Evolutionary conservation across 306 rosid species (phyloP), one percentile per base, ranked within the genome.

Genomic region (Pueraria montana): DNA sequence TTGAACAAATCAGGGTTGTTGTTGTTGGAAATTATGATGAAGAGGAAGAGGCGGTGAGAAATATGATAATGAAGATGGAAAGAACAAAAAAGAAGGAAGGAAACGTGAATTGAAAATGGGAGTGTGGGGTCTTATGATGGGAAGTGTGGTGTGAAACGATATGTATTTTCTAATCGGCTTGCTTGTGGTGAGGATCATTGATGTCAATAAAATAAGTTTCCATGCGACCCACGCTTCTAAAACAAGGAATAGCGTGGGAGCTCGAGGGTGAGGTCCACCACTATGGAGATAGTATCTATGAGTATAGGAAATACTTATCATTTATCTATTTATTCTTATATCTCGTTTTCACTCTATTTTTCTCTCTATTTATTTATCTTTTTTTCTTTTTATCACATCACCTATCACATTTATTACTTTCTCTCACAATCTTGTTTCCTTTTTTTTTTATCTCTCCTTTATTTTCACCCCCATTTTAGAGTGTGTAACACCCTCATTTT

Each of bases 221-320:
- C 83, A 83, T 50, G 83, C 74, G 78, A 69, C 1, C 65, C 86
- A 68, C 82, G 86, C 86, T 11, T 53, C 23, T 40, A 66, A 11
- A 52, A 66, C 40, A 8, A 42, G 4, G 8, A 20, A 4, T 46
- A 59, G 27, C 1, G 65, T 23, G 34, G 53, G 50, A 45, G 6
- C 4, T 48, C 53, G 43, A 38, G 43, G 43, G 2, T 38, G 1
- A 38, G n/a, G 53, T 48, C 58, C 56, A 50, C 48, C 48, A 10
- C 13, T 10, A 11, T 4, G 40, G 0, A 34, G 4, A 34, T 5
- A 4, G 5, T 34, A 34, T 0, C 8, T 30, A 30, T 3, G 34
- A n/a, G n/a, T n/a, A n/a, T n/a, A n/a, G n/a, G n/a, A n/a, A n/a
- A n/a, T n/a, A n/a, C n/a, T n/a, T n/a, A n/a, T n/a, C n/a, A n/a